Evolutionary conservation across 768 basidiomycete genomes (phyloP), one percentile per base, ranked within the genome.

Genomic region (Trametes cubensis): DNA sequence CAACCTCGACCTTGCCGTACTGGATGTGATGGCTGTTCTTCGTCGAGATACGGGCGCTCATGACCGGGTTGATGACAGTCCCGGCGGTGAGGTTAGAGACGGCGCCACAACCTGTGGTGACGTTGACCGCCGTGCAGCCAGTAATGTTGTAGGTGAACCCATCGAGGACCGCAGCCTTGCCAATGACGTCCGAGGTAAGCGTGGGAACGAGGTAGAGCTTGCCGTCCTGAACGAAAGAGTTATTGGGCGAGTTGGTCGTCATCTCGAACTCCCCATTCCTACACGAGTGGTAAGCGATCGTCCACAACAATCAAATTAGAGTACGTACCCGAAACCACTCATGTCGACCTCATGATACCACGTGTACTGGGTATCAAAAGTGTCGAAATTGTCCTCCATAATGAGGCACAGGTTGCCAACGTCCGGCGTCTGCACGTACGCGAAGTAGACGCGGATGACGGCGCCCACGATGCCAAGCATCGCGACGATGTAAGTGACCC

Each of bases 261-360:
- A 93, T 94, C 69, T 92, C 87, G 69, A 95, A 95, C 73, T 94
- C 84, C 23, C 86, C 87, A 56, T 87, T 90, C 3, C 88, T 90
- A 62, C 6, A 55, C 3, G 53, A 38, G 58, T 23, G 10, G 20
- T 25, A 1, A 34, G 42, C 21, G 18, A 21, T 11, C 13, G 20
- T 6, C 21, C 17, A n/a, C 5, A 8, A 17, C 8, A 3, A 40
- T n/a, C 0, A 15, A n/a, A 8, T 1, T 13, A 28, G 18, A n/a
- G n/a, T 6, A 65, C 85, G 57, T 70, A 89, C 89, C 92, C 91
- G 69, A 85, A 94, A 2, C 94, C 94, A 57, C 89, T 87, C 74
- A 94, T 82, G 64, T 86, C 86, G n/a, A 92, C 84, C 69, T 95
- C 92, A n/a, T 84, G 83, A 62, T 81, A 77, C 81, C 91, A 94